Percentiles rank a stretch among this genome's conserved stretches.
phyloP scores from a whole-genome alignment of 331 rosid species.

The Erythrophleum ivorense region DNA sequence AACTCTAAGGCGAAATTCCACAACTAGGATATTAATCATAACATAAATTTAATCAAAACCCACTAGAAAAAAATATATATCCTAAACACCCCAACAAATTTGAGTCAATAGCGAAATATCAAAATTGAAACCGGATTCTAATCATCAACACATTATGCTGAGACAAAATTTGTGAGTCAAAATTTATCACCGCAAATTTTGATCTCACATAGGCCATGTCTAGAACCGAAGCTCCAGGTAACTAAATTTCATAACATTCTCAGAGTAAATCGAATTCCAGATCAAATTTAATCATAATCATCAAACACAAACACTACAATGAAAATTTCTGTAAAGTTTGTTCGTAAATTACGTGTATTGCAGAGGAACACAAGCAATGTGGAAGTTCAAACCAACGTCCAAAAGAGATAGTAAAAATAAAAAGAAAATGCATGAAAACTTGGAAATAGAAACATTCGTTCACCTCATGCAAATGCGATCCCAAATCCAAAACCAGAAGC shows the following conservation, averaged over 20 bases:
- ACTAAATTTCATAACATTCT: slow-evolving; percentile 11
- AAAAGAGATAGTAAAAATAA: not conserved
- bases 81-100: not conserved
- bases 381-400: slow-evolving; percentile 21
- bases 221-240: slow-evolving; percentile 15
- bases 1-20: slow-evolving; percentile 36
- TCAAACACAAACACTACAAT: not conserved
- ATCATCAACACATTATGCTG: not conserved
- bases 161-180: not conserved
- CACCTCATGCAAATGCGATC: slow-evolving; percentile 46
- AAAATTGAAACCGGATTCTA: not conserved
- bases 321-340: not conserved
- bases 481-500: slow-evolving; percentile 2
- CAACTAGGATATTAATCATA: slow-evolving; percentile 36
- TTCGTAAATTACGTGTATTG: not conserved
- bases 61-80: not conserved
- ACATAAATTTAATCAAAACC: slow-evolving; percentile 1
- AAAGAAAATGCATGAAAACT: not conserved
- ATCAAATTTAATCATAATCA: not conserved
- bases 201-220: slow-evolving; percentile 13
- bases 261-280: not conserved
- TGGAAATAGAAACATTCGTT: slow-evolving; percentile 1
- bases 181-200: slow-evolving; percentile 27
- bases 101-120: not conserved
- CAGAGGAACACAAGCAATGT: not conserved